Evolutionary conservation across 495 filamentous ascomycete genomes (phyloP).

Genomic region (Delitschia confertaspora): DNA sequence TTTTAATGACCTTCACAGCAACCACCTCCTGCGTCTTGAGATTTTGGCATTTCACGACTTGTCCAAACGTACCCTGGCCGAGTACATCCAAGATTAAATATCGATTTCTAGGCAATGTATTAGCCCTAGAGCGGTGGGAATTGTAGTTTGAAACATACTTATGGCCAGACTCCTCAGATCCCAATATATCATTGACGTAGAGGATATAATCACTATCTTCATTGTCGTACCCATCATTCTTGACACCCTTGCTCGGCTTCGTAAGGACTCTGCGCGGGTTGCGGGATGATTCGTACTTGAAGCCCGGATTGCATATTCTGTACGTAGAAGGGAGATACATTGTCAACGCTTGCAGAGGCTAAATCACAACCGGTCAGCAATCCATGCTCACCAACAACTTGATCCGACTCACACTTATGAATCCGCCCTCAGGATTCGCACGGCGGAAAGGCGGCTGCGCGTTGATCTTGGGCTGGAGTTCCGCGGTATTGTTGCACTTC

Average conservation of each 20-base stretch:
- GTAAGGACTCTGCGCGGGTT: slow-evolving; percentile 94
- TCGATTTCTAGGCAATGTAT: slow-evolving; percentile 57
- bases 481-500: slow-evolving; percentile 59
- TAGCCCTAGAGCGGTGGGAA: background rate
- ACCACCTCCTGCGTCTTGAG: slow-evolving; percentile 97
- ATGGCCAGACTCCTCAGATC: slow-evolving; percentile 94
- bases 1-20: slow-evolving; percentile 98
- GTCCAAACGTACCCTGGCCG: slow-evolving; percentile 97
- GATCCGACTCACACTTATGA: slow-evolving; percentile 75
- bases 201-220: slow-evolving; percentile 99
- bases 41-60: slow-evolving; percentile 99
- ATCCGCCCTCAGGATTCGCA: slow-evolving; percentile 94
- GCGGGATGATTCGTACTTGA: slow-evolving; percentile 99
- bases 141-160: slow-evolving; percentile 53
- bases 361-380: slow-evolving; percentile 4
- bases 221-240: slow-evolving; percentile 99
- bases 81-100: slow-evolving; percentile 98
- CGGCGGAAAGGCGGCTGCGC: slow-evolving; percentile 80
- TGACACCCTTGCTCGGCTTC: slow-evolving; percentile 97
- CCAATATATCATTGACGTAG: slow-evolving; percentile 97
- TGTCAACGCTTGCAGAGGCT: slow-evolving; percentile 95
- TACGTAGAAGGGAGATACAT: slow-evolving; percentile 91
- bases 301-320: slow-evolving; percentile 93
- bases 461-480: slow-evolving; percentile 77
- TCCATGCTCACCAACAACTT: slow-evolving; percentile 8